These are phyloP conservation scores for Esteya vermicola DNA, from an alignment of 2,329 filamentous ascomycete genomes.

Conservation along the genomic window DNA sequence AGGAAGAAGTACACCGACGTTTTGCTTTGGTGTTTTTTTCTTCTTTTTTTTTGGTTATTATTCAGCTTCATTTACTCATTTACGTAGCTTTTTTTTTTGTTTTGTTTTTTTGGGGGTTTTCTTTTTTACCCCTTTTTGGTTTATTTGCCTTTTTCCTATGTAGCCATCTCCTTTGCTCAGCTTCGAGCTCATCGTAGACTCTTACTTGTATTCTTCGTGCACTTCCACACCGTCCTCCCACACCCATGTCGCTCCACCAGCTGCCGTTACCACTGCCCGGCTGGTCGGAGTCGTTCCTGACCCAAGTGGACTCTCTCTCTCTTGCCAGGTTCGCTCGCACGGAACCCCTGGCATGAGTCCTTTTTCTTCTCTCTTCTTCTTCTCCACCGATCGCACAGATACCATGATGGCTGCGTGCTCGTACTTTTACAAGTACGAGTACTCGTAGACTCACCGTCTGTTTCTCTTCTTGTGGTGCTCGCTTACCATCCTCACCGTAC, in stretches of 20 bases:
- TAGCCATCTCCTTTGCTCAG: not conserved
- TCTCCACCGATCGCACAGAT: too few relatives aligned
- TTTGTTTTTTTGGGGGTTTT: too few relatives aligned
- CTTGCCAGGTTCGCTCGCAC: not conserved
- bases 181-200: too few relatives aligned
- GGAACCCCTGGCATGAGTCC: not conserved
- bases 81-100: too few relatives aligned
- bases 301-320: not conserved
- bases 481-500: not conserved
- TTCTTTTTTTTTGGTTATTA: too few relatives aligned
- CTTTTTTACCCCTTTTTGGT: conserved; percentile 1
- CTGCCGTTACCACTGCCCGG: conserved; percentile 3
- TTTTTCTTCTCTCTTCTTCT: not conserved
- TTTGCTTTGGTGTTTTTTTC: too few relatives aligned
- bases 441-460: not conserved
- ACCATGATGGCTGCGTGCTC: too few relatives aligned
- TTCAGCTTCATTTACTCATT: too few relatives aligned
- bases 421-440: not conserved
- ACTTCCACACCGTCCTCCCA: too few relatives aligned
- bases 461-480: not conserved
- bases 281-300: conserved; percentile 7
- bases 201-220: too few relatives aligned
- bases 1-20: too few relatives aligned
- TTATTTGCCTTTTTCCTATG: not conserved
- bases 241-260: too few relatives aligned